Percentiles rank a stretch among this genome's conserved stretches.
phyloP scores from a whole-genome alignment of 768 basidiomycete genomes.

The Auricularia sp. region DNA sequence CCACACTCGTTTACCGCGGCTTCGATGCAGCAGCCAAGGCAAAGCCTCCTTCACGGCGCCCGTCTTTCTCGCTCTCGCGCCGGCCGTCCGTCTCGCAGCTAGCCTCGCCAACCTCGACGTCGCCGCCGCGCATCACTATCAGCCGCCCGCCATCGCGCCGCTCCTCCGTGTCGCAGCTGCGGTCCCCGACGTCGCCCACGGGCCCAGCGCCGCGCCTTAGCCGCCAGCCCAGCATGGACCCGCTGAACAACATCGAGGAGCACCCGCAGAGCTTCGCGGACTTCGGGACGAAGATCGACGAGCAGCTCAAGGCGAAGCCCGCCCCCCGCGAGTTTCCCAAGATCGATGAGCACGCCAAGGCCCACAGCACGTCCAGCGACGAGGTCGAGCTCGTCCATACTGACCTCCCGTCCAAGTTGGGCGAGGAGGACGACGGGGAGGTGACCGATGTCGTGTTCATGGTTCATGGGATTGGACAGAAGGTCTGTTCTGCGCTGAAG shows the following conservation, averaged over 20 bases:
- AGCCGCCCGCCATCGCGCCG: not conserved
- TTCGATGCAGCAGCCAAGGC: slow-evolving; percentile 20
- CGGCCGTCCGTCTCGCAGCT: not conserved
- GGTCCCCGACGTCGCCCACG: not conserved
- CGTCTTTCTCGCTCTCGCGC: not conserved
- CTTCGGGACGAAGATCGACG: slow-evolving; percentile 5
- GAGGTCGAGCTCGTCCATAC: slow-evolving; percentile 19
- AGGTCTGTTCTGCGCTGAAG: not conserved
- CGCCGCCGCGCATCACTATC: too few species aligned
- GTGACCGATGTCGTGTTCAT: slow-evolving; percentile 32
- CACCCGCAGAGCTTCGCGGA: not conserved
- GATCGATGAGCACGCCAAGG: not conserved
- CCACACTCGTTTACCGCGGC: slow-evolving; percentile 27
- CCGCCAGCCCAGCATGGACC: not conserved
- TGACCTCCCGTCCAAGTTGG: slow-evolving; percentile 13
- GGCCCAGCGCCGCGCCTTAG: not conserved
- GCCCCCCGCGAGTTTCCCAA: slow-evolving; percentile 1
- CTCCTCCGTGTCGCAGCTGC: not conserved
- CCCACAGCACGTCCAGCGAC: slow-evolving; percentile 4
- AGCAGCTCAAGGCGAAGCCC: not conserved
- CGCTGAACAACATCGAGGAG: not conserved
- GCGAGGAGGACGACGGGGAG: slow-evolving; percentile 8
- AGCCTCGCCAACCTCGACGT: not conserved
- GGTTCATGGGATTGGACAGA: slow-evolving; percentile 32
- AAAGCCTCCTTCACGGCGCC: not conserved